These are phyloP conservation scores for Salinomyces thailandicus DNA, from an alignment of 2,329 filamentous ascomycete species.

Conservation along the genomic window DNA sequence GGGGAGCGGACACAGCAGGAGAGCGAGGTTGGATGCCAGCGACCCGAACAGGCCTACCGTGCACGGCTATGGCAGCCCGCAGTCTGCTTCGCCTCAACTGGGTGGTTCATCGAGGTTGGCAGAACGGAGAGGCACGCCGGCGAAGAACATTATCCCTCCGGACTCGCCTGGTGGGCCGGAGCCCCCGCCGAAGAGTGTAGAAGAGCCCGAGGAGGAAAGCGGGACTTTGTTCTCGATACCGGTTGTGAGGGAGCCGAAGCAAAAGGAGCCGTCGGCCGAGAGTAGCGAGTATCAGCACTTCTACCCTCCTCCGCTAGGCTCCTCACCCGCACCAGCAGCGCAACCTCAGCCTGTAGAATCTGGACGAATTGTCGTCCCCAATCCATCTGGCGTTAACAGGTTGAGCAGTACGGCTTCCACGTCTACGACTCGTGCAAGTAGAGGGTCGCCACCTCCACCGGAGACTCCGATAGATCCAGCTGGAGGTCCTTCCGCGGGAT, in stretches of 20 bases:
- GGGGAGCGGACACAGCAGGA: conserved; percentile 13
- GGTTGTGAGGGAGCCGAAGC: conserved; percentile 4
- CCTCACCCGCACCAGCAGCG: conserved; percentile 8
- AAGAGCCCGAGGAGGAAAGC: conserved; percentile 9
- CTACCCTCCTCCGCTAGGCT: conserved; percentile 44
- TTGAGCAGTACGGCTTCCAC: conserved; percentile 78
- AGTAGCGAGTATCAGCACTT: conserved; percentile 37
- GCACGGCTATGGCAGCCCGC: conserved; percentile 32
- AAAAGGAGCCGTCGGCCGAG: background rate
- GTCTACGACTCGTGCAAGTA: conserved; percentile 81
- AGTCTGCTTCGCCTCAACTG: conserved; percentile 23
- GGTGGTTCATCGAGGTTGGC: conserved; percentile 48
- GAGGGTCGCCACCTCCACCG: conserved; percentile 87
- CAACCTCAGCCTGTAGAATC: conserved; percentile 18
- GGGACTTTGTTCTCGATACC: conserved; percentile 12
- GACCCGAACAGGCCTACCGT: conserved; percentile 40
- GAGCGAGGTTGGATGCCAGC: conserved; percentile 36
- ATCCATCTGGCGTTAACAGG: conserved; percentile 47
- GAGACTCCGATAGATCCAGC: conserved; percentile 61
- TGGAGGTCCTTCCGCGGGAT: conserved; percentile 8
- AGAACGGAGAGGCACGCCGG: conserved; percentile 70
- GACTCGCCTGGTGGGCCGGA: conserved; percentile 66
- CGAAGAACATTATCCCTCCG: conserved; percentile 65
- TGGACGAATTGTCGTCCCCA: conserved; percentile 40
- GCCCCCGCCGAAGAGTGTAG: conserved; percentile 50